Base-by-base conservation (phyloP, 495 filamentous ascomycete species). In the Talaromyces adpressus region DNA sequence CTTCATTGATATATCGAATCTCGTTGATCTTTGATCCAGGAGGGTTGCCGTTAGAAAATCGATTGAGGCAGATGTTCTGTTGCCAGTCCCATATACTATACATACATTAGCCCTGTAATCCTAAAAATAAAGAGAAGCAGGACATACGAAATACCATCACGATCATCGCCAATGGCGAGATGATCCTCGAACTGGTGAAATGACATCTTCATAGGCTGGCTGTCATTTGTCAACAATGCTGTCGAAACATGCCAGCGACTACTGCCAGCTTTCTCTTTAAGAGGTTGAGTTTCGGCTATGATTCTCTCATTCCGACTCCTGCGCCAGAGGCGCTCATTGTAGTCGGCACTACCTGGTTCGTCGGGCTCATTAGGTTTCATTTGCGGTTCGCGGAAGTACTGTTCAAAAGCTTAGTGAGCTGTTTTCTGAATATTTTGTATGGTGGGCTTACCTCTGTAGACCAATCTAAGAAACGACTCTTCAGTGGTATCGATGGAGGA, bases 171-270 rank as follows among this genome's bases (percentile, higher is more conserved):
- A n/a, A 96, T 90, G 3, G 92, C 91, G 25, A 99, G 82, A 66
- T 97, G 91, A 70, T 95, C 88, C 74, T 99, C 94, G 68, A 96
- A 99, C 70, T 99, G 94, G 77, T 99, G 94, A 73, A 98, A 96
- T 22, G 89, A 89, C 87, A 99, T 88, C 76, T 91, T 93, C 65
- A 85, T 83, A 0, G 95, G 95, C 69, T 96, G 94, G 25, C 86
- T 89, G 20, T 84, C 85, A 65, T 96, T 98, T 64, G 91, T 90
- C 70, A 97, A 89, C 62, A 93, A 85, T 22, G 87, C 87, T 20
- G 82, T 79, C 7, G 85, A 85, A 59, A 84, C 85, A 70, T 91
- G 90, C 94, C 94, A 99, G 66, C 84, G 87, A 67, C 88, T 90
- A 51, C 80, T 90, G 9, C 91, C 87, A 0, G 94, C 93, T 66